phyloP scores from a whole-genome alignment of 345 rosid species.

The Xanthoceras sorbifolium region DNA sequence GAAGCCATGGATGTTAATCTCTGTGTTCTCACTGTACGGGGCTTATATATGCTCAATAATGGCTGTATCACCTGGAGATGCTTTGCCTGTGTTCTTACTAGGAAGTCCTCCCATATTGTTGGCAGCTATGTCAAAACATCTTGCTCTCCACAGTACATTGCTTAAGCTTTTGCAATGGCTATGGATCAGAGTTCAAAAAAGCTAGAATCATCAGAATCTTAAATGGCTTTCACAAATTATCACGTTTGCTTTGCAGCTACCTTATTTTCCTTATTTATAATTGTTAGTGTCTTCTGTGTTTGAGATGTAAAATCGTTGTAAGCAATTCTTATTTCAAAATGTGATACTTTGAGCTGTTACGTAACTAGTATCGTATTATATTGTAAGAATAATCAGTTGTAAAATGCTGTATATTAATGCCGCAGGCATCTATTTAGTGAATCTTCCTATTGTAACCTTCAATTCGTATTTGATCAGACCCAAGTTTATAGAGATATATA shows the following conservation, averaged over 20 bases:
- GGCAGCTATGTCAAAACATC: background rate
- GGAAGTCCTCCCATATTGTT: slow-evolving; percentile 6
- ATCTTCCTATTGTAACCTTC: background rate
- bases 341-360: no score
- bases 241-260: background rate
- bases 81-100: background rate
- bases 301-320: no score
- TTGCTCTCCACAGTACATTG: background rate
- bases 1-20: slow-evolving; percentile 15
- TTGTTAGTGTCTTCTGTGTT: background rate
- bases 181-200: background rate
- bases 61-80: slow-evolving; percentile 17
- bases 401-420: background rate
- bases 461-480: no score
- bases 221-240: background rate
- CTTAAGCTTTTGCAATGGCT: background rate
- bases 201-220: no score
- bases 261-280: background rate
- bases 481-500: background rate
- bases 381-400: no score
- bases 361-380: no score
- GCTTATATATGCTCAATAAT: slow-evolving; percentile 16
- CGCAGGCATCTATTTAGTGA: background rate
- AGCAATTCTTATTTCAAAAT: no score
- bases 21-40: slow-evolving; percentile 2